Evolutionary conservation across 2,329 filamentous ascomycete genomes (phyloP).

Genomic region (Rhynchosporium agropyri): DNA sequence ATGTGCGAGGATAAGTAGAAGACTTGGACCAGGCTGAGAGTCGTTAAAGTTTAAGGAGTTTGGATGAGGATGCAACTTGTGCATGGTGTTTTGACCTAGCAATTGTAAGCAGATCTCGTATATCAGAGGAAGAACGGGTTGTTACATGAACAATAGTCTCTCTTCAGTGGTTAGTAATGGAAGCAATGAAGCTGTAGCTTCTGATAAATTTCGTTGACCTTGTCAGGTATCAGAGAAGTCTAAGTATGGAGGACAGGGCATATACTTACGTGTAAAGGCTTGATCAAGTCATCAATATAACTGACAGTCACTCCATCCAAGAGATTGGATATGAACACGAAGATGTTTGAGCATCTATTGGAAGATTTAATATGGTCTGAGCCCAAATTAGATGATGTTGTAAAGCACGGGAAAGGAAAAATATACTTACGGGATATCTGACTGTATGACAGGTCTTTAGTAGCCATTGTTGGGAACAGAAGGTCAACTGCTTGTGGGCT

Average conservation of each 20-base stretch:
- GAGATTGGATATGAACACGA: not conserved
- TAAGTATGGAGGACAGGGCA: not conserved
- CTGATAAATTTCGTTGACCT: not conserved
- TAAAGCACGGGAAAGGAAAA: not conserved
- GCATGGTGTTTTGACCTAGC: too few relatives aligned
- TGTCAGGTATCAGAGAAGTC: not conserved
- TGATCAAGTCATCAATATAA: not conserved
- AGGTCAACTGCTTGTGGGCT: not conserved
- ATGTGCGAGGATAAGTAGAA: too few relatives aligned
- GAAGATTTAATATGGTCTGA: not conserved
- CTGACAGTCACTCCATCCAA: not conserved
- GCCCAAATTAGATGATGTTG: not conserved
- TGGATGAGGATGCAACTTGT: too few relatives aligned
- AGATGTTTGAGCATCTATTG: not conserved
- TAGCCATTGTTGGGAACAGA: not conserved
- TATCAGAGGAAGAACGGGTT: too few relatives aligned
- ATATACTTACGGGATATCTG: not conserved
- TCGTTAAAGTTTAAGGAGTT: too few relatives aligned
- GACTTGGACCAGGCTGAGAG: too few relatives aligned
- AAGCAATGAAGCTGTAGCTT: too few relatives aligned
- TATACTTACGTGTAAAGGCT: not conserved
- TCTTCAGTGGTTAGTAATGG: too few relatives aligned
- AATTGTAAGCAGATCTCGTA: too few relatives aligned
- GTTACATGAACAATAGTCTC: too few relatives aligned
- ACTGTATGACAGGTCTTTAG: not conserved